Conservation (phyloP, 768 basidiomycete genomes). For the Naganishia randhawae region DNA sequence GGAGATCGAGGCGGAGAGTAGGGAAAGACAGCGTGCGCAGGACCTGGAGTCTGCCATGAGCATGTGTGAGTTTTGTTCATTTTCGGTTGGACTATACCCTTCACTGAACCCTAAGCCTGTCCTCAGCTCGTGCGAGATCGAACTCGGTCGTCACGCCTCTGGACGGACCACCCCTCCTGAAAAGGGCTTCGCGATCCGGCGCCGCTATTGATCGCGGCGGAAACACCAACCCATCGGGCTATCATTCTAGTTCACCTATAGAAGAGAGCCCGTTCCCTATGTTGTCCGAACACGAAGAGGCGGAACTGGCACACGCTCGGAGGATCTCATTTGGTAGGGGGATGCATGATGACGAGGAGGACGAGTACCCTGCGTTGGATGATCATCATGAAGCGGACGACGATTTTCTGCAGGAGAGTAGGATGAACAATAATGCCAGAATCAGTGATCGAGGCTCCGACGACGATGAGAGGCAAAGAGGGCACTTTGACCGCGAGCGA, state of each 20-base stretch:
- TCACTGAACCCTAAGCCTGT: not conserved
- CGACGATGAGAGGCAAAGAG: constrained; percentile 23
- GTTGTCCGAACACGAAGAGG: constrained; percentile 47
- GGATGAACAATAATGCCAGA: constrained; percentile 4
- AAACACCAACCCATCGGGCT: constrained; percentile 27
- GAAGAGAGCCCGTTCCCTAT: constrained; percentile 43
- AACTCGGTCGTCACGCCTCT: constrained; percentile 33
- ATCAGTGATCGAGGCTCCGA: constrained; percentile 21
- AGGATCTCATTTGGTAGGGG: constrained; percentile 32
- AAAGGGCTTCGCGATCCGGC: constrained; percentile 6
- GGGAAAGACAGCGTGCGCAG: constrained; percentile 86
- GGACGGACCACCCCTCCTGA: constrained; percentile 31
- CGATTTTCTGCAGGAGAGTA: constrained; percentile 11
- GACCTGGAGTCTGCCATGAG: constrained; percentile 78
- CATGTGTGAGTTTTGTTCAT: constrained; percentile 51
- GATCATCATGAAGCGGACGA: constrained; percentile 14
- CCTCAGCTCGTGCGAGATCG: constrained; percentile 48
- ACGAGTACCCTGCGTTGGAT: constrained; percentile 10
- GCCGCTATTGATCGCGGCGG: not conserved
- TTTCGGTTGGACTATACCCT: not conserved
- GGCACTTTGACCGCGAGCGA: not conserved
- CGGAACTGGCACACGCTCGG: constrained; percentile 44
- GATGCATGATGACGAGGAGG: constrained; percentile 14
- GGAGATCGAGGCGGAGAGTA: constrained; percentile 55
- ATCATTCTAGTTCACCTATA: constrained; percentile 42